Evolutionary conservation across 768 basidiomycete genomes (phyloP).

Genomic region (Filobasidium floriforme): DNA sequence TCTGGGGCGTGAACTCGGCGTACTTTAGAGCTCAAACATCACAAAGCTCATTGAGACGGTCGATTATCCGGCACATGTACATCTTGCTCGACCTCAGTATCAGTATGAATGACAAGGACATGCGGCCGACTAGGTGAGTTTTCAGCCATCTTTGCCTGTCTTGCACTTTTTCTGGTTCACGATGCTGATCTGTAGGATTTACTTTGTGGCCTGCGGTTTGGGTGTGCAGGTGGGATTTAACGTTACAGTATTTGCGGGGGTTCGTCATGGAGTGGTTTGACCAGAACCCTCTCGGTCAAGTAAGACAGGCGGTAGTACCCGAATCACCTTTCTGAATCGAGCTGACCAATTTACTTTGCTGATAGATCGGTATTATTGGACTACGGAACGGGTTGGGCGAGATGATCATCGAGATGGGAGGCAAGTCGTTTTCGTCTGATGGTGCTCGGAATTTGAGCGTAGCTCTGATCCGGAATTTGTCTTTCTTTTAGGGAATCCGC

Average conservation of each 20-base stretch:
- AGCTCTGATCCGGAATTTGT: neutral
- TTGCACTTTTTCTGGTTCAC: neutral
- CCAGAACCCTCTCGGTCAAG: constrained; percentile 92
- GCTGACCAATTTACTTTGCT: neutral
- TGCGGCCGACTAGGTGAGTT: constrained; percentile 64
- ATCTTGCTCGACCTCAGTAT: constrained; percentile 84
- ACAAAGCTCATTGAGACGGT: constrained; percentile 74
- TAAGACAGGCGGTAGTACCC: constrained; percentile 4
- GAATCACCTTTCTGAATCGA: neutral
- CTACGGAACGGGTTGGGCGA: constrained; percentile 88
- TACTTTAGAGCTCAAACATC: constrained; percentile 37
- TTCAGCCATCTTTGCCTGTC: neutral
- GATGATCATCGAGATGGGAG: constrained; percentile 83
- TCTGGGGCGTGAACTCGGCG: too few species aligned
- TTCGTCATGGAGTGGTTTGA: constrained; percentile 98
- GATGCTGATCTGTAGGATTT: neutral
- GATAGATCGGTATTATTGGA: constrained; percentile 73
- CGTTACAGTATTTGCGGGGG: constrained; percentile 78
- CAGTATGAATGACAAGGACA: constrained; percentile 91
- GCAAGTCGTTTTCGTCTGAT: constrained; percentile 48
- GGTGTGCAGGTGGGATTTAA: constrained; percentile 64
- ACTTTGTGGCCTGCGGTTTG: neutral
- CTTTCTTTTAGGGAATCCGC: constrained; percentile 68
- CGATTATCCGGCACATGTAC: constrained; percentile 91
- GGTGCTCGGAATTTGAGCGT: constrained; percentile 8